phyloP scores from a whole-genome alignment of 2,329 filamentous ascomycete species.

The Aspergillus calidoustus region DNA sequence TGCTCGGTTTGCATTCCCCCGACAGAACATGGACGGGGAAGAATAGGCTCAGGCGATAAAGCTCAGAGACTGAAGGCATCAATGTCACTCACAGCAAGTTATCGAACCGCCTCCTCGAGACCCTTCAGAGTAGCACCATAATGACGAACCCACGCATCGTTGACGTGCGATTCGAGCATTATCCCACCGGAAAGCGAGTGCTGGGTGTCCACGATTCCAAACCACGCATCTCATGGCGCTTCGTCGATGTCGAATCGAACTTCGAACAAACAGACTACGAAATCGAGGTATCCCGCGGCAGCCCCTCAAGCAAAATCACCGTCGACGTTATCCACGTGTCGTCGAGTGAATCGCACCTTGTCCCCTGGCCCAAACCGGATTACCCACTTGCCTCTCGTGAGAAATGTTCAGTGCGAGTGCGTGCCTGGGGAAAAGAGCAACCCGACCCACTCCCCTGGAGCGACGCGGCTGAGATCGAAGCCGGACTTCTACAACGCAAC shows the following conservation, averaged over 20 bases:
- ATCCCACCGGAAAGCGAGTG: neutral
- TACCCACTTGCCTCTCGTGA: slow-evolving; percentile 26
- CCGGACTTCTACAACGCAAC: slow-evolving; percentile 34
- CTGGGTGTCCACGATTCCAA: neutral
- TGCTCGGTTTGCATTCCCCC: neutral
- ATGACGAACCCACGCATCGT: neutral
- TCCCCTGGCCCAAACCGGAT: slow-evolving; percentile 29
- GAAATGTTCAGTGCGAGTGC: slow-evolving; percentile 22
- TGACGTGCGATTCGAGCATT: slow-evolving; percentile 1
- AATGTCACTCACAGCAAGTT: neutral
- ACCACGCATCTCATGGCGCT: slow-evolving; percentile 34
- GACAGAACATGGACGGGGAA: neutral
- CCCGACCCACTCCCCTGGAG: slow-evolving; percentile 18
- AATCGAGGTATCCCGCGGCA: slow-evolving; percentile 23
- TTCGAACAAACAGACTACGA: slow-evolving; percentile 35
- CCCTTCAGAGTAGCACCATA: neutral
- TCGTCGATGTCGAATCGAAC: slow-evolving; percentile 14
- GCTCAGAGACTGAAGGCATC: too few species aligned
- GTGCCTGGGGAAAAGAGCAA: slow-evolving; percentile 10
- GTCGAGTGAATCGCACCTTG: slow-evolving; percentile 6
- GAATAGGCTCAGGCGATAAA: neutral
- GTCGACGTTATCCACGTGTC: neutral
- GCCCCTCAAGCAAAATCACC: too few species aligned
- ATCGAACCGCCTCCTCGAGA: neutral
- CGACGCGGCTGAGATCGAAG: slow-evolving; percentile 34